Evolutionary conservation across 768 basidiomycete species (phyloP), one percentile per base, ranked within the genome.

Genomic region (Russula virescens): DNA sequence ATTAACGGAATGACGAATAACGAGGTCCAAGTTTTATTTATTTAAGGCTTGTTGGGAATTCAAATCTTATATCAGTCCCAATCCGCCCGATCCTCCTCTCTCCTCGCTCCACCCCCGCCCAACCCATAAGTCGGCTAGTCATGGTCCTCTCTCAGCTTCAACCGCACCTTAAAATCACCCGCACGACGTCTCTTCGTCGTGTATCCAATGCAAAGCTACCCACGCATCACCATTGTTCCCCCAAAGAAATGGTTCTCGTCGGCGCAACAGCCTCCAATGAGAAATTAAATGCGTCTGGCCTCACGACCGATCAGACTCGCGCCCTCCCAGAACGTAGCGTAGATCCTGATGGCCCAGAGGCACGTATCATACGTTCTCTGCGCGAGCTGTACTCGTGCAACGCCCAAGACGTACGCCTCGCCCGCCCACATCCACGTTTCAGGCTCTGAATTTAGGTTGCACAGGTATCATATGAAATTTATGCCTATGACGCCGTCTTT

Each of bases 381-480:
- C 77, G 75, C 62, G 79, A 80, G 66, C 74, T 78, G 38, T 54
- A 61, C 47, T 64, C 55, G 26, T 23, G 54, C 57, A 64, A 50
- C 52, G 26, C 62, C n/a, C 45, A 31, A 31, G 45, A 13, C 23
- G 50, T 51, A 55, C 21, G 62, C 21, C 42, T 7, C 42, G 31
- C 75, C 74, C 68, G 42, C 3, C 11, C 7, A 38, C 31, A 11
- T 18, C 9, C 19, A 25, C 10, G 16, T 31, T n/a, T 53, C 34
- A 47, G 21, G 18, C 54, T 16, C 25, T 34, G 26, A 34, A 3
- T 26, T 19, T 42, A 16, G 10, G 8, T 26, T 18, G 18, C 42
- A 1, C 57, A 80, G 80, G 69, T 58, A n/a, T 75, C 80, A 5
- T 81, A 81, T 62, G 69, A 72, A 58, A 73, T 80, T 10, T 81